Base-by-base conservation (phyloP, 257 asterid genomes). In the Solanum dulcamara region DNA sequence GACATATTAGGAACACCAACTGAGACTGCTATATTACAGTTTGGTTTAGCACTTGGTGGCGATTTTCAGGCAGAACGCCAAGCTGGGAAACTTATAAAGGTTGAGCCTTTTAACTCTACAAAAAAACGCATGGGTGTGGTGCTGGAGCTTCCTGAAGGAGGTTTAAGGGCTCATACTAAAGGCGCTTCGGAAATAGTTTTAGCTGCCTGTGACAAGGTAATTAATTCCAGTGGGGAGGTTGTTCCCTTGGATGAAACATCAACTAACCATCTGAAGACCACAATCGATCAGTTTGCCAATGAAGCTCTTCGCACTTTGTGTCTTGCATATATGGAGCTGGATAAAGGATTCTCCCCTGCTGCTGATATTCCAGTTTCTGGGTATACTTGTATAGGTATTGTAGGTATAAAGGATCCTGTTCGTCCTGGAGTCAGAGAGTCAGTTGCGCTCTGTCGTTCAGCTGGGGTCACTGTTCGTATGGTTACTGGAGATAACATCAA, bases 401-500 rank as follows among this genome's bases (percentile, higher is more conserved):
- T 96, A 12, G 99, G 98, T 15, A 96, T 96, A 59, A 96, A 96
- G 81, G 99, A 96, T 88, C 99, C 99, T 1, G 98, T 96, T 13
- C 93, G 99, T 3, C 98, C 99, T 1, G 99, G 99, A 8, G 99
- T 96, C 10, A 89, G 87, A 38, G 99, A 96, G 86, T 93, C 99
- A 0, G 99, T 96, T 66, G 98, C 97, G 1, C 94, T 93, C n/a
- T 96, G 99, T 80, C 96, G 92, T 42, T 88, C 93, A 13, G 99
- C 99, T 79, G 99, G 99, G 38, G 91, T 96, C 6, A 91, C 92
- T 46, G 99, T 96, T 22, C 89, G 99, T 59, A 96, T 96, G 99
- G 99, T 96, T 3, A 96, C 99, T 2, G 99, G 99, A 85, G 99
- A 96, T 72, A 94, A 96, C 83, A 93, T 96, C 62, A 94, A 94